phyloP scores from a whole-genome alignment of 2,329 filamentous ascomycete genomes.

The Lojkania enalia region DNA sequence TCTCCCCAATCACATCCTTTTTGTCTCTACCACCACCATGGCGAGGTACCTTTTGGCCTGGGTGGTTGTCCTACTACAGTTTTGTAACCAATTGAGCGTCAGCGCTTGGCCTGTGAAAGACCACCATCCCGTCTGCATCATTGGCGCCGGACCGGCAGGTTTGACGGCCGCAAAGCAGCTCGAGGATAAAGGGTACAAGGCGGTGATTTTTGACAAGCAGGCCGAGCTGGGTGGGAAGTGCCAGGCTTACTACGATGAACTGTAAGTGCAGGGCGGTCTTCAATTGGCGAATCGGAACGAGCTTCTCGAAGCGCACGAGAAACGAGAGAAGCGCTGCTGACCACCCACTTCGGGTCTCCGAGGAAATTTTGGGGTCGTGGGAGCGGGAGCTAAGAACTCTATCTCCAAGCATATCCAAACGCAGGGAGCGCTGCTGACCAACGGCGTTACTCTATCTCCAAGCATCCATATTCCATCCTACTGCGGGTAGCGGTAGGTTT shows the following conservation, averaged over 20 bases:
- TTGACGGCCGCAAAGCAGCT: constrained; percentile 39
- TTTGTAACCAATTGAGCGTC: background rate
- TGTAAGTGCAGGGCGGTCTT: constrained; percentile 29
- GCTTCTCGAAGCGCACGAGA: background rate
- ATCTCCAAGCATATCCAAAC: too few relatives aligned
- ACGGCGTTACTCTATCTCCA: too few relatives aligned
- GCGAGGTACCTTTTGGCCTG: background rate
- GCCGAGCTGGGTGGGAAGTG: constrained; percentile 43
- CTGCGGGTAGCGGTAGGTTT: too few relatives aligned
- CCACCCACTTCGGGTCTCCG: background rate
- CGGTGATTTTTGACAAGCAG: constrained; percentile 43
- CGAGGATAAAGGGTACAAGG: constrained; percentile 39
- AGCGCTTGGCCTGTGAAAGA: constrained; percentile 30
- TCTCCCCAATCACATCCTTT: background rate
- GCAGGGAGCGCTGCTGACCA: too few relatives aligned
- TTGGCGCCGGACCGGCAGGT: constrained; percentile 44
- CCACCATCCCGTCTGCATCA: constrained; percentile 41
- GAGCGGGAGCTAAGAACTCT: too few relatives aligned
- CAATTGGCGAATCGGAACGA: background rate
- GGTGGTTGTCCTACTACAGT: background rate
- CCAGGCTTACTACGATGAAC: constrained; percentile 42
- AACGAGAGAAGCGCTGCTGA: background rate
- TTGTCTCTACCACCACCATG: background rate
- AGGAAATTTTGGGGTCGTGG: background rate
- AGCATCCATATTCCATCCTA: background rate